A percentile compares a stretch with the other conserved stretches of the same genome.
Evolutionary conservation across 1,284 basidiomycete genomes (phyloP).

Genomic region (Golubevia pallescens): DNA sequence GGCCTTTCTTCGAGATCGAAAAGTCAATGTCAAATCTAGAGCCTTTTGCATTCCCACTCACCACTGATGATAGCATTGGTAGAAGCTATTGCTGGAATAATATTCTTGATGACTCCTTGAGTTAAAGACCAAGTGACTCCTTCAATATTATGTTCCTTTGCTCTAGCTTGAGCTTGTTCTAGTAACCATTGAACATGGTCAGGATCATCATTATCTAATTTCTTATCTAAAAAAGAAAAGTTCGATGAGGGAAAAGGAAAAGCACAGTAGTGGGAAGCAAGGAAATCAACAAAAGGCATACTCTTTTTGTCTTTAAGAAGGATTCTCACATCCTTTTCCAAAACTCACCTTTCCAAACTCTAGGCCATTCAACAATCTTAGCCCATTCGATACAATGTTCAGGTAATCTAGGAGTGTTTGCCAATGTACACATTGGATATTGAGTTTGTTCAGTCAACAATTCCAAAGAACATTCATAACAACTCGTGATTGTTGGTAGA

Average conservation of each 20-base stretch:
- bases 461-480: constrained; percentile 97
- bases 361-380: constrained; percentile 97
- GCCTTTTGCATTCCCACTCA: background rate
- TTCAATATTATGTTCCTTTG: constrained; percentile 91
- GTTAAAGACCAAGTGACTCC: constrained; percentile 97
- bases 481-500: constrained; percentile 90
- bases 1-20: constrained; percentile 1
- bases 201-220: constrained; percentile 58
- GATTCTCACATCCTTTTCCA: too few relatives aligned
- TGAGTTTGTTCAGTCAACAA: constrained; percentile 97
- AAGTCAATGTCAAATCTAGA: background rate
- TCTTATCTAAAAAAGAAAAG: constrained; percentile 28
- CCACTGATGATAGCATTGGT: constrained; percentile 59
- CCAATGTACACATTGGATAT: constrained; percentile 98
- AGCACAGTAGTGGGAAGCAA: background rate
- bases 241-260: background rate
- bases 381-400: constrained; percentile 99
- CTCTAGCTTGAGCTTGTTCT: constrained; percentile 67
- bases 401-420: constrained; percentile 95
- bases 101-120: constrained; percentile 99
- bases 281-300: background rate
- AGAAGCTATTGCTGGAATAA: constrained; percentile 74
- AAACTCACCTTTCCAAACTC: constrained; percentile 82
- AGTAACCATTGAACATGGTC: constrained; percentile 59
- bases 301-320: too few relatives aligned